A percentile compares a stretch with the other conserved stretches of the same genome.
phyloP scores from a whole-genome alignment of 2,329 filamentous ascomycete species.

The Aspergillus neoniger region DNA sequence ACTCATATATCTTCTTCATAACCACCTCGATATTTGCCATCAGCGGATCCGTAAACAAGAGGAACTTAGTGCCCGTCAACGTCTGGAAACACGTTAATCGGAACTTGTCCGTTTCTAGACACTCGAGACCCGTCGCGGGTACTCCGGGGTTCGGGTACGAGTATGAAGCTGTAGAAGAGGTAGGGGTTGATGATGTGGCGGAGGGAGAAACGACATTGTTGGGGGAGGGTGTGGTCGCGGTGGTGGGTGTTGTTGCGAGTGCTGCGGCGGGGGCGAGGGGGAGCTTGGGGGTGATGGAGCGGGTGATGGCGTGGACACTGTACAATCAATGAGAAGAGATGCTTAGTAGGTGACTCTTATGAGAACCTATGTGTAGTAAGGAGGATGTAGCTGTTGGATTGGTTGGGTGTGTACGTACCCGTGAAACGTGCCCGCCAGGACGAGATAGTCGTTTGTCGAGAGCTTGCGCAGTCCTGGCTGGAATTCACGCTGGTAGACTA shows the following conservation, averaged over 20 bases:
- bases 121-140: conserved; percentile 71
- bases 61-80: conserved; percentile 89
- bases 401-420: conserved; percentile 57
- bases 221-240: conserved; percentile 9
- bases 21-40: conserved; percentile 83
- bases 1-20: conserved; percentile 83
- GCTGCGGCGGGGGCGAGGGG: conserved; percentile 35
- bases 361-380: background rate
- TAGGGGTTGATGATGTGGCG: conserved; percentile 33
- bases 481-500: conserved; percentile 95
- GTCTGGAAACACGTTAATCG: conserved; percentile 95
- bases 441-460: conserved; percentile 92
- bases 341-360: background rate
- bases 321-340: background rate
- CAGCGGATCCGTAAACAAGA: conserved; percentile 88
- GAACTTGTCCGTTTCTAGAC: conserved; percentile 91
- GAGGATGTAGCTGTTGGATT: background rate
- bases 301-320: conserved; percentile 66
- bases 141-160: conserved; percentile 36
- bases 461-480: conserved; percentile 84
- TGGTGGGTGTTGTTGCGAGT: conserved; percentile 25
- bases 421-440: conserved; percentile 95
- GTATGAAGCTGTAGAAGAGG: conserved; percentile 28
- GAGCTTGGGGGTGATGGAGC: conserved; percentile 52
- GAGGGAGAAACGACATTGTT: conserved; percentile 26